Conservation (phyloP, 345 rosid species). For the Brassica incana region DNA sequence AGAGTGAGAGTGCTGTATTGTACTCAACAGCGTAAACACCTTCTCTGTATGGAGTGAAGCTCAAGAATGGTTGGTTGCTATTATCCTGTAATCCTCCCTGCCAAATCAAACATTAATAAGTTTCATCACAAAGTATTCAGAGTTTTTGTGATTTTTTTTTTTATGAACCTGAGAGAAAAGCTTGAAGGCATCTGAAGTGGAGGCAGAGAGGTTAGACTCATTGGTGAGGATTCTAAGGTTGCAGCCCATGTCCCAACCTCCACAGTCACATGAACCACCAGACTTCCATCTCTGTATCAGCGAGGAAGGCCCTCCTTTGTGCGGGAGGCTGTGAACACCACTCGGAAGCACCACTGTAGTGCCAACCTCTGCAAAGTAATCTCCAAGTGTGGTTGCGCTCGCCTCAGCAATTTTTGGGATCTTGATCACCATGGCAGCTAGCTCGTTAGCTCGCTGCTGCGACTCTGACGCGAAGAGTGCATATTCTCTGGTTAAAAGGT, state of each 20-base stretch:
- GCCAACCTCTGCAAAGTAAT: slow-evolving; percentile 30
- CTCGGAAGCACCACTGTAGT: slow-evolving; percentile 85
- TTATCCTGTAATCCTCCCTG: slow-evolving; percentile 65
- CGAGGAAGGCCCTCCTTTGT: slow-evolving; percentile 85
- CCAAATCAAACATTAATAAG: slow-evolving; percentile 5
- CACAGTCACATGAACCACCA: slow-evolving; percentile 96
- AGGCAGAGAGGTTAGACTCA: slow-evolving; percentile 37
- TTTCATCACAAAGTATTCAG: not conserved
- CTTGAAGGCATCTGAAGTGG: slow-evolving; percentile 49
- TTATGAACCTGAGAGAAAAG: slow-evolving; percentile 61
- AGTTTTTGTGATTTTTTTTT: not conserved
- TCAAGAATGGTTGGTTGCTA: slow-evolving; percentile 58
- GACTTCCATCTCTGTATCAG: slow-evolving; percentile 86
- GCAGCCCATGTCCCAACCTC: slow-evolving; percentile 98
- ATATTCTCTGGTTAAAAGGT: slow-evolving; percentile 56
- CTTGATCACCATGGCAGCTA: slow-evolving; percentile 80
- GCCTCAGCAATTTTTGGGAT: slow-evolving; percentile 43
- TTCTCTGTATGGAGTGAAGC: slow-evolving; percentile 68
- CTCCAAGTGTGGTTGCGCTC: slow-evolving; percentile 35
- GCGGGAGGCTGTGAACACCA: slow-evolving; percentile 80
- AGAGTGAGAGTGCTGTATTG: slow-evolving; percentile 57
- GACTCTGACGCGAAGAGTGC: slow-evolving; percentile 60
- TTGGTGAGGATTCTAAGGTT: slow-evolving; percentile 64
- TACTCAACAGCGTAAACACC: slow-evolving; percentile 84
- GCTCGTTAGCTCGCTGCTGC: slow-evolving; percentile 73